Base-by-base conservation (phyloP, 805 yeast genomes). In the Candida morakotiae region DNA sequence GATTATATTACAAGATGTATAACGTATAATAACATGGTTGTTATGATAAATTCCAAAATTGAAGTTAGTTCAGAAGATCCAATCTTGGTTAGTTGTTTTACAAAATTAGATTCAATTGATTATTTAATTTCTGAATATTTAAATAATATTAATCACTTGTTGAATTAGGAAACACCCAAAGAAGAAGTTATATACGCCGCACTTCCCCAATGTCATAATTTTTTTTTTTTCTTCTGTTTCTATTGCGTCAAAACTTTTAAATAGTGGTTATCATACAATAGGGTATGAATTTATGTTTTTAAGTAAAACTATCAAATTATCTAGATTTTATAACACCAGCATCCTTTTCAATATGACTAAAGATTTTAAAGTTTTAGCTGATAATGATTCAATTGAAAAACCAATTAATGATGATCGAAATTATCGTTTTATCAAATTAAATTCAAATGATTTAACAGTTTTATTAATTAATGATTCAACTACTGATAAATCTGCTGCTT, bases 401-500 rank as follows among this genome's bases (percentile, higher is more conserved):
- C 79, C 82, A 0, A 58, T 71, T 15, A 58, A 69, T 22, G 98
- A 91, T 58, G 87, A 89, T 48, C 70, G 98, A 37, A 58, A 69
- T 24, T 93, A 93, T 55, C 73, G 87, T 28, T 62, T 80, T 34
- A 66, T 91, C 46, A 65, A 74, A 39, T 60, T 83, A 28, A 48
- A 54, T 14, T 56, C 71, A 2, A 85, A 84, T 52, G 67, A 72
- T 9, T 55, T 85, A 35, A 71, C 71, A 16, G 87, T 78, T 0
- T 58, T 85, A 37, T 52, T 83, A 40, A 82, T 85, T 38, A 75
- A 77, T 39, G 93, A 85, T 51, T 75, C 83, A 1, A 60, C 74
- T 16, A 69, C 91, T 1, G 91, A 83, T 54, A 81, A 81, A 51
- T 67, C 89, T 0, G 89, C 88, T 0, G 93, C 91, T 2, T 77